A percentile compares a stretch with the other conserved stretches of the same genome.
Conservation (phyloP, 306 rosid genomes). For the Carpinus fangiana region DNA sequence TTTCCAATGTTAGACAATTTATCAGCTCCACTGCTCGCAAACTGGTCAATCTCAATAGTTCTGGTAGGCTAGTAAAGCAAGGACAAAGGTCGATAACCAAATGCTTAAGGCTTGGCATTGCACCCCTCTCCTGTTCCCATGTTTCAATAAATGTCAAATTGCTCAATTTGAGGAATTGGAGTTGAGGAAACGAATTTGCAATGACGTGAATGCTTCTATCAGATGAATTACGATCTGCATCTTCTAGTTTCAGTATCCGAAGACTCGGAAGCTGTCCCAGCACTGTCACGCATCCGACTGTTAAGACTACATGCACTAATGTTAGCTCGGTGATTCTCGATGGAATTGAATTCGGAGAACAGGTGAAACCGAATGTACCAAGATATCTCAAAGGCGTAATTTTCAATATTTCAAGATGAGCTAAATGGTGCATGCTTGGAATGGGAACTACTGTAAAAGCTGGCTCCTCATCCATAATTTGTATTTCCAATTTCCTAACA, state of each 20-base stretch:
- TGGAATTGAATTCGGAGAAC: neutral
- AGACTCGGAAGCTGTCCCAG: neutral
- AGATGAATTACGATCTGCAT: too few species aligned
- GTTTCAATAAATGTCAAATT: neutral
- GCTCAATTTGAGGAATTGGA: neutral
- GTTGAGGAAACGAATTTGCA: neutral
- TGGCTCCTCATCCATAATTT: too few species aligned
- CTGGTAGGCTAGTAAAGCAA: neutral
- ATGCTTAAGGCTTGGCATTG: neutral
- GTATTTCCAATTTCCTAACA: neutral
- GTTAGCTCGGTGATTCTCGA: neutral
- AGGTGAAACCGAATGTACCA: too few species aligned
- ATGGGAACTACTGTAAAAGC: too few species aligned
- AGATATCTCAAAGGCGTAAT: neutral
- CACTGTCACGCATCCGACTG: neutral
- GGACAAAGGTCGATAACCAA: neutral
- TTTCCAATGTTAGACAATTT: too few species aligned
- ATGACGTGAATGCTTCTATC: too few species aligned
- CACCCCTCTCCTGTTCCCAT: neutral
- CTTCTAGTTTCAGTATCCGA: neutral
- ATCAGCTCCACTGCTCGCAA: neutral
- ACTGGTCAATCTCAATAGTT: neutral
- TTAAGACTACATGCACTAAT: neutral
- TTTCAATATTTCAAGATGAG: too few species aligned
- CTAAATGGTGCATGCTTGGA: neutral